Evolutionary conservation across 768 basidiomycete genomes (phyloP).

Genomic region (Asterophora parasitica): DNA sequence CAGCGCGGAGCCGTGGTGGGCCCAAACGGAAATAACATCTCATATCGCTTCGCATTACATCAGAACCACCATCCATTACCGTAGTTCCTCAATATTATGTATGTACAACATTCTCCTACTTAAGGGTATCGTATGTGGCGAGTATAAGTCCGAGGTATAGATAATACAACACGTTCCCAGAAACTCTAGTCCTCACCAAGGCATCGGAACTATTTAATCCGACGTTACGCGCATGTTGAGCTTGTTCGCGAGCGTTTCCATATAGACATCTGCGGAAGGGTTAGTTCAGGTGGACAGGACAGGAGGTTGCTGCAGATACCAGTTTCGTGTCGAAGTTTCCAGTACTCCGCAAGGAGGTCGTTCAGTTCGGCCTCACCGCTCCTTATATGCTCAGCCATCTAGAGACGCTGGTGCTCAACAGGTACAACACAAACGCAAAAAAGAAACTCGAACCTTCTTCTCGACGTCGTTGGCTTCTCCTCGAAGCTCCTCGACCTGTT

Average conservation of each 20-base stretch:
- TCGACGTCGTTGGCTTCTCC: constrained; percentile 66
- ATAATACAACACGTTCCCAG: background rate
- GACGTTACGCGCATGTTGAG: constrained; percentile 50
- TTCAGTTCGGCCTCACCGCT: constrained; percentile 75
- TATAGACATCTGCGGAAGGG: constrained; percentile 60
- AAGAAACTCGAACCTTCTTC: constrained; percentile 43
- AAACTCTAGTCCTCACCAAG: background rate
- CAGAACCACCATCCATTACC: background rate
- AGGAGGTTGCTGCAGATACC: constrained; percentile 36
- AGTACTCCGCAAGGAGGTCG: constrained; percentile 79
- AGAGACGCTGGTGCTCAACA: background rate
- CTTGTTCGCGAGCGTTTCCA: constrained; percentile 82
- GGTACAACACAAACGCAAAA: background rate
- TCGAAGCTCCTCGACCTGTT: constrained; percentile 72
- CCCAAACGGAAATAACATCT: constrained; percentile 18
- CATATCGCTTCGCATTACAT: background rate
- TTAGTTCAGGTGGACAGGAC: constrained; percentile 2
- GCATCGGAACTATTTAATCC: constrained; percentile 11
- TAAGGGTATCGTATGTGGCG: too few relatives aligned
- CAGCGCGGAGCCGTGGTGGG: constrained; percentile 30
- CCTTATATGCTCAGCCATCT: constrained; percentile 77
- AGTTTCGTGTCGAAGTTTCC: constrained; percentile 72
- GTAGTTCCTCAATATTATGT: background rate
- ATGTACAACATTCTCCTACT: background rate
- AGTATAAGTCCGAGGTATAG: background rate